These are phyloP conservation scores for Amylostereum areolatum DNA, from an alignment of 1,284 basidiomycete genomes.

Conservation along the genomic window DNA sequence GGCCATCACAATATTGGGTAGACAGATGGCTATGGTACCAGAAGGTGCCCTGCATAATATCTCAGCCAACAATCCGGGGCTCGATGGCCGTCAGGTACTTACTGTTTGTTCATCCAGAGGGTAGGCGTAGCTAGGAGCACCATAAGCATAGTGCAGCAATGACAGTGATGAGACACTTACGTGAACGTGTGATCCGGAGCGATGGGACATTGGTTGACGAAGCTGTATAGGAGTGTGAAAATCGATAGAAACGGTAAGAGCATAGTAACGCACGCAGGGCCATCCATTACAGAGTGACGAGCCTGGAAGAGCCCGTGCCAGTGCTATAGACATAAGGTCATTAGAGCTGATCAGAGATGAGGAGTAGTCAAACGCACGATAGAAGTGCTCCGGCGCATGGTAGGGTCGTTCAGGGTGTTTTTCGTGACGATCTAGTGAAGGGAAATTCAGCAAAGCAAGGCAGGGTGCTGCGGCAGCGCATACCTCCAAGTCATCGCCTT, in stretches of 20 bases:
- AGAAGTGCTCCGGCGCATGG: neutral
- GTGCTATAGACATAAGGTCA: constrained; percentile 16
- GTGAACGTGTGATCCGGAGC: constrained; percentile 24
- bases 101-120: constrained; percentile 24
- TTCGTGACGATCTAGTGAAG: neutral
- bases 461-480: constrained; percentile 13
- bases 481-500: constrained; percentile 18
- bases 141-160: too few species aligned
- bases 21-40: constrained; percentile 30
- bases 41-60: constrained; percentile 12
- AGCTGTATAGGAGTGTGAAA: too few species aligned
- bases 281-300: constrained; percentile 28
- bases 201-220: constrained; percentile 41
- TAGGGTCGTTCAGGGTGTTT: neutral
- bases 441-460: neutral
- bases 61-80: constrained; percentile 1
- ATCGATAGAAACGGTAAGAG: too few species aligned
- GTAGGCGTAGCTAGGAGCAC: constrained; percentile 13
- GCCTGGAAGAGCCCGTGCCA: constrained; percentile 25
- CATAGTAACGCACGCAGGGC: constrained; percentile 23
- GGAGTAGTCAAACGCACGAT: constrained; percentile 14
- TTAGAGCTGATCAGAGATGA: neutral
- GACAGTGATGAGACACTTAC: too few species aligned
- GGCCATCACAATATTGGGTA: constrained; percentile 12
- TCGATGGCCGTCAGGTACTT: constrained; percentile 15